Percentiles rank a stretch among this genome's conserved stretches.
phyloP scores from a whole-genome alignment of 179 eudicot genomes.

The Beta corolliflora region DNA sequence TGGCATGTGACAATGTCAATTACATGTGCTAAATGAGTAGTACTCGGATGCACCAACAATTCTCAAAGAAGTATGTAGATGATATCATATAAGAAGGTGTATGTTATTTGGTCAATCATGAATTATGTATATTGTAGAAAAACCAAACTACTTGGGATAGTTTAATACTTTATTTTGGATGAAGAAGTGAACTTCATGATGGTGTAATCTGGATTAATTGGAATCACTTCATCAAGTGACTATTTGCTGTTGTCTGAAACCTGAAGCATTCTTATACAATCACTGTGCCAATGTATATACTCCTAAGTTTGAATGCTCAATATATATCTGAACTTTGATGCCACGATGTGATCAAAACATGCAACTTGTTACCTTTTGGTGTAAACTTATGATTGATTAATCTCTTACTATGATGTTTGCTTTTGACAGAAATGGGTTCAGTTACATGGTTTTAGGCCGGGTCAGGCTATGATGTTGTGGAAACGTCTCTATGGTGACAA shows the following conservation, averaged over 20 bases:
- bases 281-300: neutral
- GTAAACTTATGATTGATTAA: neutral
- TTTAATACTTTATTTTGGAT: neutral
- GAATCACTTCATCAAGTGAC: neutral
- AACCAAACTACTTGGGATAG: neutral
- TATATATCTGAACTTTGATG: neutral
- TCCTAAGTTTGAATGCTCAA: neutral
- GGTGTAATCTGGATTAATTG: neutral
- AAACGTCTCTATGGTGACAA: slow-evolving; percentile 78
- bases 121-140: neutral
- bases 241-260: neutral
- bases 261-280: neutral
- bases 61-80: neutral
- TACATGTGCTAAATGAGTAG: neutral
- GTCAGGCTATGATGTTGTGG: slow-evolving; percentile 94
- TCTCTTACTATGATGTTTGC: slow-evolving; percentile 6
- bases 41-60: neutral
- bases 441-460: slow-evolving; percentile 79
- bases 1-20: neutral
- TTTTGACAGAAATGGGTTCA: slow-evolving; percentile 82
- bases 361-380: neutral
- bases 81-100: neutral
- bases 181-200: neutral
- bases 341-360: neutral
- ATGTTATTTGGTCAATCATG: neutral